Percentiles rank a stretch among this genome's conserved stretches.
These are phyloP conservation scores for Sporothrix globosa DNA, from an alignment of 2,329 filamentous ascomycete species.

Conservation along the genomic window DNA sequence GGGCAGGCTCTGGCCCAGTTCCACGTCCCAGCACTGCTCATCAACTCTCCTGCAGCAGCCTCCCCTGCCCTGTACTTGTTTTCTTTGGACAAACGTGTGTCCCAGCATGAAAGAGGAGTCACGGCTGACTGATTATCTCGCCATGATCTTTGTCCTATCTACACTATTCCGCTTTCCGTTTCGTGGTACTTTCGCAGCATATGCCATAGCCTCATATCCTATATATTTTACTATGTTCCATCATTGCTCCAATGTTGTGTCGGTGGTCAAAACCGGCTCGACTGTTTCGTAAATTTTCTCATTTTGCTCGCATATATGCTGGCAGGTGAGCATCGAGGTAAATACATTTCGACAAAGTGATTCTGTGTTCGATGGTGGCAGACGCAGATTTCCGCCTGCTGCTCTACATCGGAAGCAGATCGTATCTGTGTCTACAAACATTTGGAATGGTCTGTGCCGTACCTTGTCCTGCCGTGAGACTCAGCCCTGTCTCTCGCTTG, in stretches of 20 bases:
- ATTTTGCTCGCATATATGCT: neutral
- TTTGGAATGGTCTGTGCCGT: slow-evolving; percentile 7
- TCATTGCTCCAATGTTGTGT: neutral
- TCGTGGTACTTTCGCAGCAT: slow-evolving; percentile 6
- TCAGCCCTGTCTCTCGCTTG: neutral
- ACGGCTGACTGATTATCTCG: slow-evolving; percentile 6
- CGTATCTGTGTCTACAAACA: neutral
- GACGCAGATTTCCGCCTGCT: neutral
- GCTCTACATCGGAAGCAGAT: slow-evolving; percentile 1
- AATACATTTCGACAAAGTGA: neutral
- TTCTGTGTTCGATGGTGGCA: neutral
- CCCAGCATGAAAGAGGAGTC: slow-evolving; percentile 26
- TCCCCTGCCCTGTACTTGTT: neutral
- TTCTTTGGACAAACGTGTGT: slow-evolving; percentile 6
- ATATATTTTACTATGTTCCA: slow-evolving; percentile 14
- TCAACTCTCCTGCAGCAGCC: no score
- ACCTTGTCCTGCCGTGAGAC: neutral
- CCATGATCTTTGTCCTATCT: slow-evolving; percentile 8
- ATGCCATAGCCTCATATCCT: slow-evolving; percentile 21
- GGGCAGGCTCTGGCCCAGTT: no score
- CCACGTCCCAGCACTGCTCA: no score
- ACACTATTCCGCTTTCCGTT: neutral
- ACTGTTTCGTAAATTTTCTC: neutral
- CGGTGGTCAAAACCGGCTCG: neutral
- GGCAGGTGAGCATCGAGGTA: no score